Percentiles rank a stretch among this genome's conserved stretches.
These are phyloP conservation scores for Teratosphaeria gauchensis DNA, from an alignment of 2,329 filamentous ascomycete species.

Conservation along the genomic window DNA sequence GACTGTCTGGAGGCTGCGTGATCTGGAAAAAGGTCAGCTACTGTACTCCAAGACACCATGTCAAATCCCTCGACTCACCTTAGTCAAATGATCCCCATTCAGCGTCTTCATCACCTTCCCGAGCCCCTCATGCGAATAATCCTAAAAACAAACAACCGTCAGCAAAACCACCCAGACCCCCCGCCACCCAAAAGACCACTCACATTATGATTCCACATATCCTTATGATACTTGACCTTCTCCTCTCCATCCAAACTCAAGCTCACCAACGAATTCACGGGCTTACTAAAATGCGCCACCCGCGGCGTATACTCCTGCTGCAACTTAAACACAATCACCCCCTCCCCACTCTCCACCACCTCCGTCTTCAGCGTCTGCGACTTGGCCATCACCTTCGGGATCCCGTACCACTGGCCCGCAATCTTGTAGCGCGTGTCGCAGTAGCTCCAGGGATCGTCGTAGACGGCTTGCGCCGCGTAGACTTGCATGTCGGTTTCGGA, in stretches of 20 bases:
- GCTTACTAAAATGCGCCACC: conserved; percentile 27
- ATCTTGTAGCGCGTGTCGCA: conserved; percentile 44
- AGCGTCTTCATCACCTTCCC: conserved; percentile 41
- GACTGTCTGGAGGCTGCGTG: not conserved
- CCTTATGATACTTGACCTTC: conserved; percentile 40
- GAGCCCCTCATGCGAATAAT: conserved; percentile 38
- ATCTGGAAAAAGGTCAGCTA: not conserved
- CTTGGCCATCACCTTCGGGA: conserved; percentile 34
- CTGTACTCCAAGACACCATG: not conserved
- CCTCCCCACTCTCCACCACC: conserved; percentile 27
- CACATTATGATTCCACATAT: conserved; percentile 40
- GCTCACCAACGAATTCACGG: conserved; percentile 33
- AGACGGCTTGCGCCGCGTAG: conserved; percentile 37
- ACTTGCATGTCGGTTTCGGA: conserved; percentile 41
- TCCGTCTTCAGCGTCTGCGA: conserved; percentile 34
- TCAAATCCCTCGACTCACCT: not conserved
- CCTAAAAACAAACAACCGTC: conserved; percentile 9
- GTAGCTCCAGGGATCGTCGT: conserved; percentile 40
- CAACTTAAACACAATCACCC: conserved; percentile 39
- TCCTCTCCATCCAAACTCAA: conserved; percentile 26
- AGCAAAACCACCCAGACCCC: not conserved
- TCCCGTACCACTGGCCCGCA: conserved; percentile 43
- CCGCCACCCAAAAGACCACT: not conserved
- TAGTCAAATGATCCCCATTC: conserved; percentile 40
- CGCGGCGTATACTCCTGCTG: conserved; percentile 39